These are phyloP conservation scores for Xerocomellus chrysenteron DNA, from an alignment of 768 basidiomycete species.

Conservation along the genomic window DNA sequence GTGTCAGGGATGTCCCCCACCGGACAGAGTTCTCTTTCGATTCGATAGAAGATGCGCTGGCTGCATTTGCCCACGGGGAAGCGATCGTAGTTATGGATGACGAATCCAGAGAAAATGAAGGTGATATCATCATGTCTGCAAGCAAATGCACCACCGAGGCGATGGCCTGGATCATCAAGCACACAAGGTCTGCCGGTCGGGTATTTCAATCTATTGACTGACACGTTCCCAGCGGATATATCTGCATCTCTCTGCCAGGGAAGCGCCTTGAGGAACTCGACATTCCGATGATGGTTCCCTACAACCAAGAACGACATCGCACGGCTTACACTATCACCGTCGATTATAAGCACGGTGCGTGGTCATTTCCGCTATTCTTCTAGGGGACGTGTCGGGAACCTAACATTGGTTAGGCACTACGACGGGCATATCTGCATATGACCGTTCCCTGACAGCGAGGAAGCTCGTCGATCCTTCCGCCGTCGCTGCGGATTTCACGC, in stretches of 20 bases:
- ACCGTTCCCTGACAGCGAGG: constrained; percentile 84
- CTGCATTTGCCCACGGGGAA: constrained; percentile 74
- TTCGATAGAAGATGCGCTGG: constrained; percentile 73
- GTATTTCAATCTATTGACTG: constrained; percentile 1
- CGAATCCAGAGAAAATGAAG: constrained; percentile 94
- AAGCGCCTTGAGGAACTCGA: constrained; percentile 73
- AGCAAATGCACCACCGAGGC: constrained; percentile 85
- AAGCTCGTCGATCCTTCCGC: constrained; percentile 67
- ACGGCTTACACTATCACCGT: constrained; percentile 97
- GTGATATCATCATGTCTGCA: constrained; percentile 91
- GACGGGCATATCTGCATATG: constrained; percentile 96
- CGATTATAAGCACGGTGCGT: constrained; percentile 82
- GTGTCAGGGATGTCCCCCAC: constrained; percentile 13
- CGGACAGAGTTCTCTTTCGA: constrained; percentile 67
- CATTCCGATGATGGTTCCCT: constrained; percentile 92
- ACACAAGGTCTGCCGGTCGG: constrained; percentile 70
- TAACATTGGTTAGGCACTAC: constrained; percentile 60
- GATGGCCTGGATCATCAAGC: constrained; percentile 99
- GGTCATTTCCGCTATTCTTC: background rate
- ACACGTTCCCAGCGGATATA: constrained; percentile 70
- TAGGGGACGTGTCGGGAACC: background rate
- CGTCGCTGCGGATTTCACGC: constrained; percentile 69
- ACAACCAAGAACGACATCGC: constrained; percentile 85
- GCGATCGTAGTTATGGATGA: constrained; percentile 99
- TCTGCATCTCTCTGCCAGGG: constrained; percentile 83